These are phyloP conservation scores for Coriaria nepalensis DNA, from an alignment of 306 rosid species.

Conservation along the genomic window DNA sequence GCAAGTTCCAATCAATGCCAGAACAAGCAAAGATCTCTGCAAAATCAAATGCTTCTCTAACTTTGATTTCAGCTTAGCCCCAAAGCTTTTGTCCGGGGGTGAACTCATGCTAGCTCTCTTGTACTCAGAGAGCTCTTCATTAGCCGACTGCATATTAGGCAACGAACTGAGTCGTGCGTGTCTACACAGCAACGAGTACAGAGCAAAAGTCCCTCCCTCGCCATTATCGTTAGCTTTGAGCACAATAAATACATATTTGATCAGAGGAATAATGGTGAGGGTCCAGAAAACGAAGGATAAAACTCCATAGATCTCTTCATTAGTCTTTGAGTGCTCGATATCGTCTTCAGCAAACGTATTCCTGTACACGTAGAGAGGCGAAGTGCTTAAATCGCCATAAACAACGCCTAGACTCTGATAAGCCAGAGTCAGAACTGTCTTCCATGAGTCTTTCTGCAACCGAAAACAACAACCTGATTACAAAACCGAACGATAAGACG, in stretches of 20 bases:
- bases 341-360: conserved; percentile 74
- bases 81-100: conserved; percentile 21
- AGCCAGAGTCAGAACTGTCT: conserved; percentile 59
- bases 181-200: conserved; percentile 80
- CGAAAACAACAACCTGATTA: conserved; percentile 10
- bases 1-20: conserved; percentile 86
- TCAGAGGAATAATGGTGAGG: conserved; percentile 61
- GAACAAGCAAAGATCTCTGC: conserved; percentile 65
- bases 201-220: conserved; percentile 95
- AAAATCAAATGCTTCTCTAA: conserved; percentile 63
- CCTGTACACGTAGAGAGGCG: conserved; percentile 73
- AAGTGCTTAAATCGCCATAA: conserved; percentile 90
- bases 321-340: conserved; percentile 39
- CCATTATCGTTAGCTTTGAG: conserved; percentile 89
- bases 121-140: conserved; percentile 60
- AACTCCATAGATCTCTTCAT: conserved; percentile 77
- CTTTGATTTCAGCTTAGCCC: conserved; percentile 32
- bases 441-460: conserved; percentile 74
- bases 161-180: conserved; percentile 61
- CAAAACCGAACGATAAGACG: conserved; percentile 8
- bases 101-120: conserved; percentile 22
- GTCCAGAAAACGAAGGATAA: conserved; percentile 91
- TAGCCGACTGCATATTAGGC: conserved; percentile 62
- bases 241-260: conserved; percentile 80
- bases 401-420: conserved; percentile 95